Evolutionary conservation across 495 filamentous ascomycete species (phyloP), one percentile per base, ranked within the genome.

Genomic region (Tetracladium marchalianum): DNA sequence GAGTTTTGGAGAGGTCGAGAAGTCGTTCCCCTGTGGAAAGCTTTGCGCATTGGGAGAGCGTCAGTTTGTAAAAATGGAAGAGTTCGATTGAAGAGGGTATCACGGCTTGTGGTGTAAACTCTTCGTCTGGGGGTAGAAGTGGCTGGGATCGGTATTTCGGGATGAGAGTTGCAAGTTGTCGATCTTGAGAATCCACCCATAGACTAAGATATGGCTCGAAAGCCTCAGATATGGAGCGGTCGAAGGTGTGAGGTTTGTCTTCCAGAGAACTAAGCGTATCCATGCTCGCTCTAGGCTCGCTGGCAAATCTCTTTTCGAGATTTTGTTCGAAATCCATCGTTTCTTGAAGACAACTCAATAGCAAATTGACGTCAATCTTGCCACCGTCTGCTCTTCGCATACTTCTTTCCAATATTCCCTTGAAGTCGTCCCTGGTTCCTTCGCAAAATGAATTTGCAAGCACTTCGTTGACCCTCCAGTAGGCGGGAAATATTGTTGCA

Each of bases 151-250:
- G 85, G 64, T 97, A 97, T 63, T 81, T 88, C 2, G 88, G 90
- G 44, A 98, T 84, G 67, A 96, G 79, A 5, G 72, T 69, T 10
- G 87, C 84, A 22, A 98, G 70, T 49, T 93, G 81, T 69, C 83
- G 89, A 57, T 96, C 92, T 63, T 97, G 92, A 22, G 85, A 86
- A 49, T 97, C 92, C 17, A 98, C 90, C 92, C 92, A 98, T 9
- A 96, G 69, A 58, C 87, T 95, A 35, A 98, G 72, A 62, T 97
- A 97, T 9, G 92, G 92, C 60, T 97, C 92, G 50, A 98, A 98
- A 1, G 92, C 92, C 47, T 95, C 89, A 0, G 92, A 98, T 53
- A 98, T 95, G 7, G 86, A 83, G 45, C 93, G 89, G 35, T 87
- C 84, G 61, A 95, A 95, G 39, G 78, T 82, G 4, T 83, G 79